Base-by-base conservation (phyloP, 306 rosid species). In the Leucaena leucocephala region DNA sequence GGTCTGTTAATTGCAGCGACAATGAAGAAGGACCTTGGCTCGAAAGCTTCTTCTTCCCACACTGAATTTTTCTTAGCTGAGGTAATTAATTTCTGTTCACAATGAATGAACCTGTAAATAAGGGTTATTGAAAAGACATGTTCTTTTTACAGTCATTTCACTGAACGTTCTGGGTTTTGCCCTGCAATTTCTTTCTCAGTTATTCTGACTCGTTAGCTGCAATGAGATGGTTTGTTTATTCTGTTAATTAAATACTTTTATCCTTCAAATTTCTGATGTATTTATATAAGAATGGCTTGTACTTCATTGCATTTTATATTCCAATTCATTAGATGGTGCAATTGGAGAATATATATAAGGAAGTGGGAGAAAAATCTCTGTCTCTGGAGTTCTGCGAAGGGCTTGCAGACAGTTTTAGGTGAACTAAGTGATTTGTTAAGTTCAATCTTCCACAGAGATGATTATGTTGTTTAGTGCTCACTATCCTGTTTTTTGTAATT, bases 321-420 rank as follows among this genome's bases (percentile, higher is more conserved):
- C 33, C 52, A 6, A 40, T 79, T 52, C 52, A 1, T 58, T 58
- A 86, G 89, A 63, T 75, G 3, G 36, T 77, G 57, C 82, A 80
- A 64, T 74, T 86, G 85, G 87, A 86, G 72, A 74, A 80, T 48
- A 55, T 78, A 17, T 86, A 69, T 45, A 15, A 46, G 35, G 85
- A 83, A 7, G 67, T 75, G 59, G 81, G 87, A 78, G 83, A 70
- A 48, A 80, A 81, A 48, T 14, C 77, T 78, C 42, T 78, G 21
- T 75, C 59, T 70, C 39, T 7, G 45, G 84, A 35, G 5, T 65
- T 86, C 61, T 86, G 81, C 78, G 36, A 73, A 71, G 71, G 78
- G 77, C 58, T 78, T 80, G 83, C 85, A 49, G 10, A 9, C 55
- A 36, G 2, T 6, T 83, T 80, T 63, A 78, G 89, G 89, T 86